Evolutionary conservation across 768 basidiomycete genomes (phyloP).

Genomic region (Lentinula lateritia): DNA sequence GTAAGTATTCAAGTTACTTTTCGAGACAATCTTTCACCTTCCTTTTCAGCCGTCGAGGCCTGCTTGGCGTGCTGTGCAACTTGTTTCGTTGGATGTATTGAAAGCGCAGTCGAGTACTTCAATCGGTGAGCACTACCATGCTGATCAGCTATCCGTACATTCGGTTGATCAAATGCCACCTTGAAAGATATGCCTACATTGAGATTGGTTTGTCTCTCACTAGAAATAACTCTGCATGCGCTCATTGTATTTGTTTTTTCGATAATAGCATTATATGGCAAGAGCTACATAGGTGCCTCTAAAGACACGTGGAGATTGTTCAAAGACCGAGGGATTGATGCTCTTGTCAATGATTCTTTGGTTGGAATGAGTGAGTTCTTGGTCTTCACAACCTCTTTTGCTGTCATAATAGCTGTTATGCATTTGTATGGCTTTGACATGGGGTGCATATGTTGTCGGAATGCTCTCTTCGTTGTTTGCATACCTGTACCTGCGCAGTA

Average conservation of each 20-base stretch:
- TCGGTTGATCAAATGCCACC: not conserved
- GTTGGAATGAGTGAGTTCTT: conserved; percentile 63
- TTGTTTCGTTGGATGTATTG: conserved; percentile 71
- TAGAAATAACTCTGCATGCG: not conserved
- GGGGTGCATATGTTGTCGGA: conserved; percentile 80
- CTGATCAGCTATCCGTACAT: not conserved
- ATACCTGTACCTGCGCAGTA: conserved; percentile 71
- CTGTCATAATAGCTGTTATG: not conserved
- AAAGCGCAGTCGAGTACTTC: conserved; percentile 70
- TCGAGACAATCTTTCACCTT: not conserved
- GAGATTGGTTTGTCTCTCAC: conserved; percentile 54
- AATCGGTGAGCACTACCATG: conserved; percentile 45
- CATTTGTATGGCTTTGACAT: conserved; percentile 49
- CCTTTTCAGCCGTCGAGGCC: conserved; percentile 54
- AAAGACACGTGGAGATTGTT: conserved; percentile 81
- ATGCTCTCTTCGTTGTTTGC: conserved; percentile 68
- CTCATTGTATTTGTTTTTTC: not conserved
- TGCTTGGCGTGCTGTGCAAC: conserved; percentile 75
- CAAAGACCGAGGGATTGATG: conserved; percentile 75
- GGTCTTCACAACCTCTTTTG: not conserved
- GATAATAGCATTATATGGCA: conserved; percentile 69
- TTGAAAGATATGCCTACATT: conserved; percentile 66
- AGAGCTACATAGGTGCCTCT: conserved; percentile 73
- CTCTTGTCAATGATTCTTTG: conserved; percentile 77
- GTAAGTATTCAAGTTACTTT: conserved; percentile 34